Conservation (phyloP, 2,329 filamentous ascomycete genomes). For the Domatiomyces catenatus region DNA sequence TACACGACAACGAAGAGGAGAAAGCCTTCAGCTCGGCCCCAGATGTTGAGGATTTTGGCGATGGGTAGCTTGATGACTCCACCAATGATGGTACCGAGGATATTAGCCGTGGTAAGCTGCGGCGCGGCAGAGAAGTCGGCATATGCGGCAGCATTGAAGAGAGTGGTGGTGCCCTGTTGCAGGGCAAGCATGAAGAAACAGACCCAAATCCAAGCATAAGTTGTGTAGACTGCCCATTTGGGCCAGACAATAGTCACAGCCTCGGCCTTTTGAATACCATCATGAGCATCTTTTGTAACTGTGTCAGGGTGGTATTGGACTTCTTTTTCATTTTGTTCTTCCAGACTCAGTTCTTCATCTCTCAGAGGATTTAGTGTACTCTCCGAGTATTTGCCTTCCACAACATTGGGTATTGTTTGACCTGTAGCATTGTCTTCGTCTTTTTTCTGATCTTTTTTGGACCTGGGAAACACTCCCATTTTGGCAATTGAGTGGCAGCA, state of each 20-base stretch:
- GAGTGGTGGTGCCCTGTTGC: constrained; percentile 27
- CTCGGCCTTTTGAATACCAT: constrained; percentile 28
- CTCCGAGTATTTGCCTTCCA: too few species aligned
- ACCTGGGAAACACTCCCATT: too few species aligned
- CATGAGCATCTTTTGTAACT: constrained; percentile 18
- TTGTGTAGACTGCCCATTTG: constrained; percentile 22
- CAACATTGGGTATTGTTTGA: too few species aligned
- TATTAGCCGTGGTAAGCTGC: constrained; percentile 34
- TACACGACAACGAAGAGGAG: constrained; percentile 29
- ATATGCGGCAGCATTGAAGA: constrained; percentile 35
- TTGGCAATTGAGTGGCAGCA: too few species aligned
- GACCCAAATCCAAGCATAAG: constrained; percentile 30
- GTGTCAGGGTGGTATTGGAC: too few species aligned
- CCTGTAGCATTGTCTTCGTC: too few species aligned
- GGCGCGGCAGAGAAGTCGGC: constrained; percentile 37
- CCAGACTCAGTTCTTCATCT: too few species aligned
- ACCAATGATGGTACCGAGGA: constrained; percentile 41
- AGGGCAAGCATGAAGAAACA: constrained; percentile 32
- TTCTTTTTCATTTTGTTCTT: too few species aligned
- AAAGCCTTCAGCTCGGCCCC: constrained; percentile 45
- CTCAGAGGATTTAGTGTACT: too few species aligned
- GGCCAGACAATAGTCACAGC: constrained; percentile 28
- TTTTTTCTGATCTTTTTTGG: too few species aligned
- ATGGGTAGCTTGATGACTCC: constrained; percentile 43
- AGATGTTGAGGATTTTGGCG: constrained; percentile 47